phyloP scores from a whole-genome alignment of 78 protist genomes.

The Planoprotostelium fungivorum region DNA sequence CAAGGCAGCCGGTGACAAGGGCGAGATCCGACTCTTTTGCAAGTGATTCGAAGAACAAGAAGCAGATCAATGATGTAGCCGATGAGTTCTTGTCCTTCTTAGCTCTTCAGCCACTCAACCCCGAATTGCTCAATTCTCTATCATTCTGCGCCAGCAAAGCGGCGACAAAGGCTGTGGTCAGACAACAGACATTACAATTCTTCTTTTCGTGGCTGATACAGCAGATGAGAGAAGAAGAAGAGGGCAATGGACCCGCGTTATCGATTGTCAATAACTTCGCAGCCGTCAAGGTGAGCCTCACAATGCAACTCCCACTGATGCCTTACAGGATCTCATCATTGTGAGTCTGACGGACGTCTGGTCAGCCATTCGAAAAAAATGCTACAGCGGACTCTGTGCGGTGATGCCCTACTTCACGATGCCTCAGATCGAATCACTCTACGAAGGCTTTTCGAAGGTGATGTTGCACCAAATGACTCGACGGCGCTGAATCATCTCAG shows the following conservation, averaged over 20 bases:
- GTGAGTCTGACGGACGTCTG: slow-evolving; percentile 20
- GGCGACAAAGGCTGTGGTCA: neutral
- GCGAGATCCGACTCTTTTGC: neutral
- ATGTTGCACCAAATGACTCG: neutral
- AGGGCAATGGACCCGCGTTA: neutral
- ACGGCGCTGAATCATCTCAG: too few relatives aligned
- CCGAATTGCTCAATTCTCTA: neutral
- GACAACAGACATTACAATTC: neutral
- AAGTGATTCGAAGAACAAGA: neutral
- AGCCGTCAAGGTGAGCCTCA: neutral
- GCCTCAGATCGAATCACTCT: neutral
- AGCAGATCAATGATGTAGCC: neutral
- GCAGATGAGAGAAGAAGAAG: neutral
- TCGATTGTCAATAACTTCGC: neutral
- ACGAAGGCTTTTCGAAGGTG: neutral
- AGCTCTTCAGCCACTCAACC: neutral
- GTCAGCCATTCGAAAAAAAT: slow-evolving; percentile 14
- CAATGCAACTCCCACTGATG: neutral
- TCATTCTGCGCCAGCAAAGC: neutral
- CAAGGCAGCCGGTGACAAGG: neutral
- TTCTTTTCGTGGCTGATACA: neutral
- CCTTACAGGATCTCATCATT: neutral
- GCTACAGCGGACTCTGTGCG: neutral
- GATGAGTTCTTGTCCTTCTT: neutral
- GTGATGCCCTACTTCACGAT: neutral